phyloP scores from a whole-genome alignment of 2,329 filamentous ascomycete species.

The Aspergillus ochraceoroseus region DNA sequence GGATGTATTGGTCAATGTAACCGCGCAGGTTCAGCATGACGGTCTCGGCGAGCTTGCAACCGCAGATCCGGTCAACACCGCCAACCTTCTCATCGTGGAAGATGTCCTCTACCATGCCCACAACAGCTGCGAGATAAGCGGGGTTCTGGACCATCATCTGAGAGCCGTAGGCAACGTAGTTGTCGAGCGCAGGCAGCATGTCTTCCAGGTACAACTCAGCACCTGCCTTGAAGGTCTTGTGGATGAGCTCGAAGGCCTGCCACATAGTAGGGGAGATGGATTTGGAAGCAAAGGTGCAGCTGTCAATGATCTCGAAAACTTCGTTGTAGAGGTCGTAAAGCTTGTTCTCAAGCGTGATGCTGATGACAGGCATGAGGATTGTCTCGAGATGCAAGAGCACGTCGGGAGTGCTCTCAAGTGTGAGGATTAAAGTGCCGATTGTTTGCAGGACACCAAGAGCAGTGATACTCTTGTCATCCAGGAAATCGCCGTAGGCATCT shows the following conservation, averaged over 20 bases:
- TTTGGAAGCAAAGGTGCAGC: conserved; percentile 97
- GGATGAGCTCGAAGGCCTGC: conserved; percentile 95
- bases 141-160: conserved; percentile 75
- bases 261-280: conserved; percentile 95
- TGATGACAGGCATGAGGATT: conserved; percentile 94
- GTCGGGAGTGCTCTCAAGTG: conserved; percentile 92
- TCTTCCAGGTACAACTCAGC: conserved; percentile 97
- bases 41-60: conserved; percentile 93
- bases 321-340: conserved; percentile 98
- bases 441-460: conserved; percentile 94
- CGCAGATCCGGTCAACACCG: conserved; percentile 90
- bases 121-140: conserved; percentile 79
- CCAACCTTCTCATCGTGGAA: conserved; percentile 89
- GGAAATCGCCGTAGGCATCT: conserved; percentile 78
- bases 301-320: conserved; percentile 98
- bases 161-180: conserved; percentile 92
- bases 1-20: conserved; percentile 80
- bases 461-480: conserved; percentile 98
- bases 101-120: conserved; percentile 91
- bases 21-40: conserved; percentile 94
- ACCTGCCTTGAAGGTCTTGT: conserved; percentile 93
- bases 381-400: conserved; percentile 91
- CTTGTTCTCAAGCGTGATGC: conserved; percentile 94
- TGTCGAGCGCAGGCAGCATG: conserved; percentile 96
- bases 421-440: conserved; percentile 94